Percentiles rank a stretch among this genome's conserved stretches.
Evolutionary conservation across 495 filamentous ascomycete genomes (phyloP).

Genomic region (Pseudomonodictys pantanalensis): DNA sequence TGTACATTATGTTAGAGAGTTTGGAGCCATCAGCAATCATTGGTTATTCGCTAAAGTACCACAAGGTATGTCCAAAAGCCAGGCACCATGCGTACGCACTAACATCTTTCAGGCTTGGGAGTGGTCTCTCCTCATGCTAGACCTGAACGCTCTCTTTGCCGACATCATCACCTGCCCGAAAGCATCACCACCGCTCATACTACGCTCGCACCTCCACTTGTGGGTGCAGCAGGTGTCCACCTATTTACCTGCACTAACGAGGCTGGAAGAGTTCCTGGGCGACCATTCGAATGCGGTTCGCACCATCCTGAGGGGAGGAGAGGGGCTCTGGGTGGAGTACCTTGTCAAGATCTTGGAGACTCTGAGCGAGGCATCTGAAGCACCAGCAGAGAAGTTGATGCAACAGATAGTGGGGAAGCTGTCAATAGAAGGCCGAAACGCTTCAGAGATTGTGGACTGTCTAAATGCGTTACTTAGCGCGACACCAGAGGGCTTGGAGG

Average conservation of each 20-base stretch:
- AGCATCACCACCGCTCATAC: background rate
- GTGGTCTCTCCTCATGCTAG: conserved; percentile 19
- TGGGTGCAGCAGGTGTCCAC: conserved; percentile 19
- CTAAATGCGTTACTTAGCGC: background rate
- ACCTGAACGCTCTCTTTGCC: conserved; percentile 21
- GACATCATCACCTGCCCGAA: conserved; percentile 9
- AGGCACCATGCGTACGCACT: no score
- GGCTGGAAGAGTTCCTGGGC: conserved; percentile 13
- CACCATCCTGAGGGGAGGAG: conserved; percentile 16
- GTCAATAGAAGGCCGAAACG: conserved; percentile 5
- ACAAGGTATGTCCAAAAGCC: no score
- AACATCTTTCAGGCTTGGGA: conserved; percentile 3
- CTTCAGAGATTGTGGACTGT: conserved; percentile 1
- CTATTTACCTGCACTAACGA: conserved; percentile 8
- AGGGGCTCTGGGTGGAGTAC: conserved; percentile 9
- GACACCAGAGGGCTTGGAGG: conserved; percentile 9
- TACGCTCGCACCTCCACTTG: conserved; percentile 6
- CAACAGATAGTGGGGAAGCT: conserved; percentile 6
- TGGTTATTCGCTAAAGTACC: conserved; percentile 7
- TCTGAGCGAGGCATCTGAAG: background rate
- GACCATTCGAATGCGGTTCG: background rate
- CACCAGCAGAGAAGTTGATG: conserved; percentile 18
- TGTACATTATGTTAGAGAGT: conserved; percentile 21
- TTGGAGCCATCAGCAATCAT: conserved; percentile 1
- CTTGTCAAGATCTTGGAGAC: conserved; percentile 12